Evolutionary conservation across 2,329 filamentous ascomycete genomes (phyloP), one percentile per base, ranked within the genome.

Genomic region (Nemania serpens): DNA sequence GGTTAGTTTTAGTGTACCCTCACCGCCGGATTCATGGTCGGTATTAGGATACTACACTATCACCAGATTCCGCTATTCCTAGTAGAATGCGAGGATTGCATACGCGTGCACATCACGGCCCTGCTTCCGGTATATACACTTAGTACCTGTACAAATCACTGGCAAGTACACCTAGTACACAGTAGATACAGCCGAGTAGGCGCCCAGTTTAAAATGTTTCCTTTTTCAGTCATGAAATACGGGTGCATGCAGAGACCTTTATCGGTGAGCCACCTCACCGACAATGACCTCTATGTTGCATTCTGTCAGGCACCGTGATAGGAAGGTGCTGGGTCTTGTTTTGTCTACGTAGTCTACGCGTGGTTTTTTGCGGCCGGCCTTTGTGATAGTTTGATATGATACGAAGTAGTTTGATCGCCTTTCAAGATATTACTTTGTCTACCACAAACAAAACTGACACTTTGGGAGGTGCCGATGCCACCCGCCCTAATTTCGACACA

Each of bases 241-340:
- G 42, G 10, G 42, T 6, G 13, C 37, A 29, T 37, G 37, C 34
- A 46, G 42, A 47, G 20, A 46, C 34, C 34, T 25, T 62, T 48
- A 18, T 50, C 22, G 36, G 25, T 41, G 47, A 25, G 17, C 18
- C 22, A 25, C 36, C 20, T 48, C 29, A 39, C 37, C 29, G 43
- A 29, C 49, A 42, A 25, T 22, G n/a, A 46, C 46, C 15, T 18
- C 12, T 45, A 5, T 15, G 29, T 12, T 47, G 45, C 37, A 42
- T 54, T 48, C 53, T 55, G 58, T 34, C 55, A 55, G 52, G 51
- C 51, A 25, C 58, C 47, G 17, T 55, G 55, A 64, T 55, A 61
- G 62, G 62, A 61, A 64, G 55, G 55, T 56, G 62, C 18, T 56
- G 2, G 18, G 5, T 39, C 15, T 41, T 29, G 25, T 29, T n/a